A percentile compares a stretch with the other conserved stretches of the same genome.
Conservation (phyloP, 495 filamentous ascomycete genomes). For the Hypoxylon cercidicola region DNA sequence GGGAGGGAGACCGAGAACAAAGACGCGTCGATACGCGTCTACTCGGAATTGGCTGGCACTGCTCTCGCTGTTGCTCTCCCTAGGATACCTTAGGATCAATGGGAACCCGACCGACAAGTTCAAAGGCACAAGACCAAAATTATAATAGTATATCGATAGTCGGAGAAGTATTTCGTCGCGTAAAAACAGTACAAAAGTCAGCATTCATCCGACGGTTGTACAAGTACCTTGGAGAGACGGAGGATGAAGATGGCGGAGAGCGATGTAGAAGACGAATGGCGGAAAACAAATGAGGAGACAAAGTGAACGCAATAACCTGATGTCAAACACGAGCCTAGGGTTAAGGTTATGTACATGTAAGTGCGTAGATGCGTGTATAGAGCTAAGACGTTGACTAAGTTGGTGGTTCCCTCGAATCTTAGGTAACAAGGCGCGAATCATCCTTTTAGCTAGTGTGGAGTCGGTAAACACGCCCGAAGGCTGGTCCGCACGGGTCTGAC, state of each 20-base stretch:
- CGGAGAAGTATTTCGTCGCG: background rate
- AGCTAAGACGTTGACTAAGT: no score
- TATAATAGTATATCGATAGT: background rate
- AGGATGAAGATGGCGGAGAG: background rate
- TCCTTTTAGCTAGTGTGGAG: constrained; percentile 30
- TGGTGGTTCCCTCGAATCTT: constrained; percentile 4
- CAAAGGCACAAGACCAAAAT: background rate
- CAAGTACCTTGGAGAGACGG: background rate
- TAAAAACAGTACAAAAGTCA: background rate
- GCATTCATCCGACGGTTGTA: background rate
- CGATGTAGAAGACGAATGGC: background rate
- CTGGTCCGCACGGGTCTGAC: background rate
- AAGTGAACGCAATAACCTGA: no score
- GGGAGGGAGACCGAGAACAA: constrained; percentile 17
- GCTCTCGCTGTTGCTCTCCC: background rate
- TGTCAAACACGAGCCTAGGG: no score
- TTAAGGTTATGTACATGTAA: no score
- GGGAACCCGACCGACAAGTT: background rate
- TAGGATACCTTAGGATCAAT: background rate
- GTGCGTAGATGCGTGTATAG: no score
- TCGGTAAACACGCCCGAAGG: constrained; percentile 23
- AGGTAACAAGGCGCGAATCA: constrained; percentile 28
- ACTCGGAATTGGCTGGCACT: background rate
- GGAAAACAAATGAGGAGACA: background rate
- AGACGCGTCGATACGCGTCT: constrained; percentile 41